A percentile compares a stretch with the other conserved stretches of the same genome.
These are phyloP conservation scores for Fraxinus greggii DNA, from an alignment of 305 asterid genomes.

Conservation along the genomic window DNA sequence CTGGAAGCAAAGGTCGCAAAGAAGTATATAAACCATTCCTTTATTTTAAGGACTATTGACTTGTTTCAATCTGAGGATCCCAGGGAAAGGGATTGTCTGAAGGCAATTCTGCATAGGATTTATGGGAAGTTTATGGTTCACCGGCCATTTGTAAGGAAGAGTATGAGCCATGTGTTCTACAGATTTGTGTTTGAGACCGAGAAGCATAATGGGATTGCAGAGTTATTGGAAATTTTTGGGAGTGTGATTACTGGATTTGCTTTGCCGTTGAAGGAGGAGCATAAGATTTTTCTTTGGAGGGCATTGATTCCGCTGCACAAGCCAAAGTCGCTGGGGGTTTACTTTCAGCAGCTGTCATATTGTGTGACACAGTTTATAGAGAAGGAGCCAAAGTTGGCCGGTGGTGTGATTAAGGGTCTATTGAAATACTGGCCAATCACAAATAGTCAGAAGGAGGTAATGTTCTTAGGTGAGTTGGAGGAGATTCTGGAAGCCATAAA, in stretches of 20 bases:
- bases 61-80: conserved; percentile 88
- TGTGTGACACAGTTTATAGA: conserved; percentile 76
- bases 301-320: conserved; percentile 80
- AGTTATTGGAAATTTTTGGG: conserved; percentile 79
- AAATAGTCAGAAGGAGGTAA: conserved; percentile 82
- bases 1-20: conserved; percentile 72
- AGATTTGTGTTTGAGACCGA: conserved; percentile 66
- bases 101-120: conserved; percentile 73
- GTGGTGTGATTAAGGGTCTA: conserved; percentile 60
- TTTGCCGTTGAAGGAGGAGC: conserved; percentile 82
- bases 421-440: conserved; percentile 87
- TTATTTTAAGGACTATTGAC: conserved; percentile 59
- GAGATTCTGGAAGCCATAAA: conserved; percentile 71
- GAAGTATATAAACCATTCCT: conserved; percentile 66
- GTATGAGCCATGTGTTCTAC: conserved; percentile 63
- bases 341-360: conserved; percentile 73
- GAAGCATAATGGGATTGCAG: conserved; percentile 76
- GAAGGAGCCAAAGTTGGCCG: conserved; percentile 78
- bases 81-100: conserved; percentile 77
- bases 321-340: conserved; percentile 69
- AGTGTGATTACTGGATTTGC: conserved; percentile 88
- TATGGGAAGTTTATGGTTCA: conserved; percentile 85
- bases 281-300: conserved; percentile 73
- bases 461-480: conserved; percentile 82
- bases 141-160: conserved; percentile 69